Evolutionary conservation across 331 rosid genomes (phyloP), one percentile per base, ranked within the genome.

Genomic region (Pyrus hybrid): DNA sequence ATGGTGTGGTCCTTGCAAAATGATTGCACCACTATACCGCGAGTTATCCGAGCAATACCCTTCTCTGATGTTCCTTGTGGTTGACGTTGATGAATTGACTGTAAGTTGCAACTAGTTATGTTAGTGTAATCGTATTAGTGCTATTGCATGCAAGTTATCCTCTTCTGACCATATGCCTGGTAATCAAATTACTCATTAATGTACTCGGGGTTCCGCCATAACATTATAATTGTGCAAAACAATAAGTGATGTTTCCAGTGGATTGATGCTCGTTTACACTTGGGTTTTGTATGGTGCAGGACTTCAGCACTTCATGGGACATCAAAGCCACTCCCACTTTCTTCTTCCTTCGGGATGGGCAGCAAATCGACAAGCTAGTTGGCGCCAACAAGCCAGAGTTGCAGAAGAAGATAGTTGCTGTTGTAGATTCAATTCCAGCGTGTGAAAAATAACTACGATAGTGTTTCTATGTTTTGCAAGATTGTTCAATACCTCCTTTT

Each of bases 301-400:
- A 95, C 33, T 95, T 95, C 70, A 92, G 97, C 84, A 80, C 93
- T 75, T 82, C 97, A 12, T 95, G 96, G 99, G 99, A 95, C 76
- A 92, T 95, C 69, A 95, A 95, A 82, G 99, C 97, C 74, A 95
- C 99, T 63, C 99, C 99, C 2, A 95, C 98, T 18, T 95, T 95
- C 87, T 95, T 95, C 89, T 90, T 95, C 86, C 92, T 95, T 8
- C 85, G 80, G 85, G 89, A 90, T 62, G 98, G 98, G 8, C 72
- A 92, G 83, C 88, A 95, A 82, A 7, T 95, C 37, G 99, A 92
- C 86, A 95, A 95, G 86, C 99, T 95, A 32, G 99, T 95, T 0
- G 99, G 99, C 71, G 99, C 99, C 62, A 95, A 95, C 90, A 95
- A 81, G 85, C 89, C 93, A 3, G 99, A 92, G 90, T 86, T 95